Evolutionary conservation across 2,329 filamentous ascomycete genomes (phyloP), one percentile per base, ranked within the genome.

Genomic region (Pseudocercospora musae): DNA sequence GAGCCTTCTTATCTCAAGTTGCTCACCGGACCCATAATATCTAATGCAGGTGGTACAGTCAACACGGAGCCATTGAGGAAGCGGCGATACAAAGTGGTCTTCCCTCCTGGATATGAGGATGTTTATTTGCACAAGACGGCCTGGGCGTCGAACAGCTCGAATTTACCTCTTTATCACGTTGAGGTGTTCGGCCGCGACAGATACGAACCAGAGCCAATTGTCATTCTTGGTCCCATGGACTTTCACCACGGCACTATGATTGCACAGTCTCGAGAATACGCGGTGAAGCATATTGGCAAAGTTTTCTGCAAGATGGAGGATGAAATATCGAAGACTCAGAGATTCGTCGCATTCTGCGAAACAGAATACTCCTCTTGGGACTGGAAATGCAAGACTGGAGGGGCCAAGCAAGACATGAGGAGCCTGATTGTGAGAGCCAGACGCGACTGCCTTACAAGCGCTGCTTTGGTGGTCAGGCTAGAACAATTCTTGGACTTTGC

Each of bases 51-150:
- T 21, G 60, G 60, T 4, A 55, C 57, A 6, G 31, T 53, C 40
- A 68, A 67, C 57, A 37, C 50, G 25, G 57, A 57, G 2, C 64
- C 66, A 7, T 33, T 57, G 7, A 63, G 58, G 9, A 67, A 69
- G 53, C 62, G 66, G 20, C 58, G 66, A 10, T 69, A 68, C 56
- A 29, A 50, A 18, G 55, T 69, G 20, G 31, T 68, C 50, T 69
- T 65, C 31, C 67, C 67, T 18, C 54, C 64, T 10, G 50, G 59
- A 13, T 69, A 69, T 57, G 66, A 69, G 58, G 67, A 69, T 29
- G 67, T 69, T 53, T 68, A 61, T 44, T 62, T 69, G 27, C 67
- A 69, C 59, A 69, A 66, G 48, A 57, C 60, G 15, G 56, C 57
- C 2, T 69, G 64, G 63, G 48, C 54, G 3, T 33, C 56, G 49